Conservation (phyloP, 2,329 filamentous ascomycete species). For the Hypoxylon rubiginosum region DNA sequence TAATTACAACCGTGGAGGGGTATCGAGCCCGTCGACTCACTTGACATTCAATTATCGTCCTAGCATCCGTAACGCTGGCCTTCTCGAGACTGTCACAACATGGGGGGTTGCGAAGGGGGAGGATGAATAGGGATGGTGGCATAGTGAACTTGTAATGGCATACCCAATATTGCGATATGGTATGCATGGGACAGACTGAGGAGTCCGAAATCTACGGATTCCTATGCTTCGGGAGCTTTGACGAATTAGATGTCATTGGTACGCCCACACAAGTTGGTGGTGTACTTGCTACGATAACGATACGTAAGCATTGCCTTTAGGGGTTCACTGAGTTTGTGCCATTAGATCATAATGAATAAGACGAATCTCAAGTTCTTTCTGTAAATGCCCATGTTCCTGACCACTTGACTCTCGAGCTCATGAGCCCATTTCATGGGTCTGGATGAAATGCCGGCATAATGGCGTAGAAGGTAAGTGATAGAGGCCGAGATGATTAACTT, state of each 20-base stretch:
- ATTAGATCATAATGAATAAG: not conserved
- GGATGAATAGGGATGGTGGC: not conserved
- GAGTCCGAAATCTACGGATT: not conserved
- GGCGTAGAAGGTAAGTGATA: too few relatives aligned
- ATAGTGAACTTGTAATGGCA: not conserved
- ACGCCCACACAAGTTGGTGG: not conserved
- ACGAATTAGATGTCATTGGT: not conserved
- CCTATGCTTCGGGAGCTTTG: not conserved
- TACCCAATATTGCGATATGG: not conserved
- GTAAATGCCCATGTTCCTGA: not conserved
- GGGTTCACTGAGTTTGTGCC: not conserved
- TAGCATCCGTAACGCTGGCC: too few relatives aligned
- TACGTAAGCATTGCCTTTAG: not conserved
- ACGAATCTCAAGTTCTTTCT: not conserved
- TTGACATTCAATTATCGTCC: not conserved
- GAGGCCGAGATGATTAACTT: too few relatives aligned
- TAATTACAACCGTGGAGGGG: not conserved
- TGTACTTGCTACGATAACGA: not conserved
- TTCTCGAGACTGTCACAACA: not conserved
- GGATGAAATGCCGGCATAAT: not conserved
- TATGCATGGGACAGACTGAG: not conserved
- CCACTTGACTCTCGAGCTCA: not conserved
- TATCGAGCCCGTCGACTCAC: not conserved
- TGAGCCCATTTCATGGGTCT: not conserved
- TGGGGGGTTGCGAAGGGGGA: not conserved